Conservation (phyloP, 1,284 basidiomycete species). For the Pseudozyma hubeiensis region DNA sequence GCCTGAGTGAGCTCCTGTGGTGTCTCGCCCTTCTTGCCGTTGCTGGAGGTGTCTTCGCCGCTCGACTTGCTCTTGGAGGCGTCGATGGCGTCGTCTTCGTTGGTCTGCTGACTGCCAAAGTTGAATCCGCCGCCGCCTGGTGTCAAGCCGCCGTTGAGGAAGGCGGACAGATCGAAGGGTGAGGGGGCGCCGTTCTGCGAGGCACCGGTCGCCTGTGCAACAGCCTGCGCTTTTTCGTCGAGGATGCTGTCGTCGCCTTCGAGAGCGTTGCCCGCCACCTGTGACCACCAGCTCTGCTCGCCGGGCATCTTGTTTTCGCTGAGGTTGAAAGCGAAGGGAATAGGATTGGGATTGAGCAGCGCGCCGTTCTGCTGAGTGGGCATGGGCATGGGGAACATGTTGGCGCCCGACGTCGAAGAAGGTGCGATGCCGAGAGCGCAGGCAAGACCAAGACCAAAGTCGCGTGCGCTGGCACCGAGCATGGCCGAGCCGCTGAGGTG, state of each 20-base stretch:
- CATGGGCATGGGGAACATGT: constrained; percentile 58
- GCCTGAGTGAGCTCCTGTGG: constrained; percentile 42
- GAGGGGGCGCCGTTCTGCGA: constrained; percentile 41
- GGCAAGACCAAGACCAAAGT: constrained; percentile 44
- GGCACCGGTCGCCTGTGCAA: constrained; percentile 48
- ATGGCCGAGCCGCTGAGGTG: constrained; percentile 48
- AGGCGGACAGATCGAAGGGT: constrained; percentile 60
- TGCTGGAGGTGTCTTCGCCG: constrained; percentile 18
- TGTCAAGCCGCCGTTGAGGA: constrained; percentile 58
- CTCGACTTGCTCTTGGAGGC: constrained; percentile 12
- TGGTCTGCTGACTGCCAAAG: constrained; percentile 33
- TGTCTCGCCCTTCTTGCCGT: constrained; percentile 18
- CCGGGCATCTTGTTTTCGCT: constrained; percentile 49
- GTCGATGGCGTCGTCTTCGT: constrained; percentile 16
- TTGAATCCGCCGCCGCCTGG: constrained; percentile 52
- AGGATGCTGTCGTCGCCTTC: constrained; percentile 52
- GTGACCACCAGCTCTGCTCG: constrained; percentile 62
- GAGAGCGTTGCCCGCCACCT: constrained; percentile 50
- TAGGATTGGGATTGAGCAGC: constrained; percentile 63
- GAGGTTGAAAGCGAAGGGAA: constrained; percentile 64
- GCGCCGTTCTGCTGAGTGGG: constrained; percentile 63
- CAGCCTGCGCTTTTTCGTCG: constrained; percentile 62
- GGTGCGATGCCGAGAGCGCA: constrained; percentile 28
- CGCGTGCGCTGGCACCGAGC: constrained; percentile 48
- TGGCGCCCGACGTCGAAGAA: constrained; percentile 27